Conservation (phyloP, 345 rosid species). For the Boechera stricta region DNA sequence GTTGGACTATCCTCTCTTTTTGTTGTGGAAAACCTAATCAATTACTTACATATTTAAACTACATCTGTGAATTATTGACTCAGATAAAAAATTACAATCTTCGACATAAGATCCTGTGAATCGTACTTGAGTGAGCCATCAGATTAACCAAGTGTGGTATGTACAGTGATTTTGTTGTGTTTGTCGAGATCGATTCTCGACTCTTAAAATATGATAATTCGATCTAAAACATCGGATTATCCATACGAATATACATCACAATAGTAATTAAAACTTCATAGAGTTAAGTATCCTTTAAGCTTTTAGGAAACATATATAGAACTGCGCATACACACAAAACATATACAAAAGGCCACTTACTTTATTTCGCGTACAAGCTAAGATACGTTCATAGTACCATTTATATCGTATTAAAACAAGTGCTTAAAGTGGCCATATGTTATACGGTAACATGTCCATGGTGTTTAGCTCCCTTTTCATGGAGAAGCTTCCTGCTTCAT, state of each 20-base stretch:
- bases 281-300: not conserved
- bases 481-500: constrained; percentile 23
- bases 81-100: not conserved
- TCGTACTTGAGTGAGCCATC: not conserved
- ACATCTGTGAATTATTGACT: not conserved
- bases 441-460: constrained; percentile 19
- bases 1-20: not conserved
- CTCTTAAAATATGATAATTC: not conserved
- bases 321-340: constrained; percentile 1
- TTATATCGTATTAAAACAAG: constrained; percentile 15
- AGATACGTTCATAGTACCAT: constrained; percentile 17
- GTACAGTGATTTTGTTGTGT: not conserved
- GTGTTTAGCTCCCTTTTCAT: not conserved
- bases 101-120: not conserved
- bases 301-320: not conserved
- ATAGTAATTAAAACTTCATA: not conserved
- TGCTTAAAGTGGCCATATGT: constrained; percentile 9
- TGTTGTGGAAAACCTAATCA: not conserved
- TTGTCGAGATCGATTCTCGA: not conserved
- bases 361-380: not conserved
- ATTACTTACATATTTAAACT: not conserved
- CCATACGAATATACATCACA: not conserved
- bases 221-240: not conserved
- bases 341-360: not conserved
- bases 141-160: not conserved